Base-by-base conservation (phyloP, 331 rosid genomes). In the Arachis monticola region DNA sequence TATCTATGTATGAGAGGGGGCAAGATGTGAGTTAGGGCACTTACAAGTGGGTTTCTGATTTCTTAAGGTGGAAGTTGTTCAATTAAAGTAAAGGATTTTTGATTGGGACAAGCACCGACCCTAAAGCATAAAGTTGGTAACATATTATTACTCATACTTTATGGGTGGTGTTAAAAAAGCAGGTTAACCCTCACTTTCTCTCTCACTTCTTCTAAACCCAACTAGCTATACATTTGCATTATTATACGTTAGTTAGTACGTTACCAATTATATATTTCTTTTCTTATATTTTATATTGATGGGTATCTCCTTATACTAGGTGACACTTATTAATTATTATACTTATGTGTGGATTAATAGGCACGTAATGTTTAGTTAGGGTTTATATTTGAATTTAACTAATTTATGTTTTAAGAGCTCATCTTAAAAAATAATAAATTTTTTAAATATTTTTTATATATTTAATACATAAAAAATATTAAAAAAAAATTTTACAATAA, bases 71-170 rank as follows among this genome's bases (percentile, higher is more conserved):
- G 73, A 83, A 84, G 85, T 40, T 77, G 30, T 60, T 47, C 67
- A 35, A 35, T 72, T 72, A 83, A 88, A 77, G 79, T 64, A 70
- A 71, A 61, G 78, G 80, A 8, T 51, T 53, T 53, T 77, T 83
- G 94, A 91, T 77, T 77, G 77, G 78, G 90, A 88, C 91, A 77
- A 77, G 77, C 88, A 87, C 93, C 84, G 69, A 80, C 80, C 56
- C 67, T 22, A 81, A 81, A 87, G 72, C 67, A 12, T 35, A 76
- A 81, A 80, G 82, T 84, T 70, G 71, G 79, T 79, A 67, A 75
- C 51, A 61, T 32, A 41, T 45, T 32, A 41, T 45, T 45, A 2
- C 59, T 8, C 11, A 71, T 78, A 80, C 81, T 77, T 72, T 70
- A 68, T 70, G 79, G 75, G 73, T 77, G 22, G 44, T 84, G 81